Percentiles rank a stretch among this genome's conserved stretches.
Conservation (phyloP, 106 monocot species). For the Dactylorhiza incarnata region DNA sequence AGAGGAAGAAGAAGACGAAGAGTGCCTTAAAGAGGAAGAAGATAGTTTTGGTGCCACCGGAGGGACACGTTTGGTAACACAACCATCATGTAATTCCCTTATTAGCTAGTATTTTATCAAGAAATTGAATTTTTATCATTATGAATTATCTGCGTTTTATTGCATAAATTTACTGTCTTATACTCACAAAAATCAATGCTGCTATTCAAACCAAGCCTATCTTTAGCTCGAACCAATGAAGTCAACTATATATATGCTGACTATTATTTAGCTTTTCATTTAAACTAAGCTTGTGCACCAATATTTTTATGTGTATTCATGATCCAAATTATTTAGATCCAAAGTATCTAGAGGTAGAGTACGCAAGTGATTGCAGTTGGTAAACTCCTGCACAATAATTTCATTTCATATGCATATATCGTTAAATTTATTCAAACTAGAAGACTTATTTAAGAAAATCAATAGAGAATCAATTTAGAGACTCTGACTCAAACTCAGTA, state of each 20-base stretch:
- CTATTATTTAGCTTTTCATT: not conserved
- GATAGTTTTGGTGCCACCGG: constrained; percentile 31
- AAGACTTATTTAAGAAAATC: no score
- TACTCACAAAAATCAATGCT: not conserved
- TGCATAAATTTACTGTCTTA: not conserved
- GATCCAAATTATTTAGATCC: not conserved
- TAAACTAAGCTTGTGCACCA: not conserved
- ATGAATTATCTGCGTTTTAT: not conserved
- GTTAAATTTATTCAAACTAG: no score
- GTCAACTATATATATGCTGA: not conserved
- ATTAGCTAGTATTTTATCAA: not conserved
- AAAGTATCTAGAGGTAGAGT: not conserved
- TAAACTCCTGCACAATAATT: no score
- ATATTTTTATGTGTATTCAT: not conserved
- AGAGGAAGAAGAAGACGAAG: constrained; percentile 79
- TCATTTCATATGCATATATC: no score
- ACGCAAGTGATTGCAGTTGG: not conserved
- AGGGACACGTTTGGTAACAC: constrained; percentile 54
- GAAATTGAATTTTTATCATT: not conserved
- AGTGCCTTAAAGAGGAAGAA: constrained; percentile 72
- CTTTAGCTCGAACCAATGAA: not conserved
- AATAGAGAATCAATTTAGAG: no score
- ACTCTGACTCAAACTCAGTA: no score
- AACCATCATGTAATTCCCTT: constrained; percentile 57
- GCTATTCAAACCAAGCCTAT: not conserved